Base-by-base conservation (phyloP, 441 rosid genomes). In the Pelargonium fulgidum region DNA sequence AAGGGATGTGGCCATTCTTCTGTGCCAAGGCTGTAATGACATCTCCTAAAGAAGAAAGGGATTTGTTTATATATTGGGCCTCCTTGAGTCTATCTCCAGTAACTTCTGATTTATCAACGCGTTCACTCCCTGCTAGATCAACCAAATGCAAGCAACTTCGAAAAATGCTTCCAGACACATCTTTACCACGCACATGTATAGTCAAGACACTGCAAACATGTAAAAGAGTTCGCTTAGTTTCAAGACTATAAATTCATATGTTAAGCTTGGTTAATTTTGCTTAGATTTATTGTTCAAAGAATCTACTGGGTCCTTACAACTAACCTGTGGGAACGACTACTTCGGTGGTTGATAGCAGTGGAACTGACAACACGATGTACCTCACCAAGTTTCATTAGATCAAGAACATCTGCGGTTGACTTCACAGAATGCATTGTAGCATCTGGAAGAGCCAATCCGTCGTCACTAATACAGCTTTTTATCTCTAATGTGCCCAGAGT, bases 61-160 rank as follows among this genome's bases (percentile, higher is more conserved):
- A 91, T 80, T 86, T 92, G 69, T 93, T 93, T 62, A 93, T 93
- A 69, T 83, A 84, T 66, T 84, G 95, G 56, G 96, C 96, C 83
- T 93, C 98, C 81, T 83, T 93, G 36, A 93, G 88, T 67, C 96
- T 82, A 62, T 89, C 94, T 78, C 96, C 98, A 19, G 93, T 88
- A 67, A 88, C 98, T 81, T 89, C 97, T 62, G 98, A 86, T 80
- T 89, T 89, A 67, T 89, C 96, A 26, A 93, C 90, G 67, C 97
- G 83, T 79, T 93, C 98, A 68, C 98, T 91, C 70, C 98, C 97
- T 45, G 98, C 98, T 72, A 91, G 98, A 80, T 93, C 98, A 58
- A 93, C 97, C 83, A 93, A 75, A 81, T 93, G 98, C 82, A 93
- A 81, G 77, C 93, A 85, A 72, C 98, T 88, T 26, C 82, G 82